Evolutionary conservation across 148 eudicot species (phyloP), one percentile per base, ranked within the genome.

Genomic region (Diospyros lotus): DNA sequence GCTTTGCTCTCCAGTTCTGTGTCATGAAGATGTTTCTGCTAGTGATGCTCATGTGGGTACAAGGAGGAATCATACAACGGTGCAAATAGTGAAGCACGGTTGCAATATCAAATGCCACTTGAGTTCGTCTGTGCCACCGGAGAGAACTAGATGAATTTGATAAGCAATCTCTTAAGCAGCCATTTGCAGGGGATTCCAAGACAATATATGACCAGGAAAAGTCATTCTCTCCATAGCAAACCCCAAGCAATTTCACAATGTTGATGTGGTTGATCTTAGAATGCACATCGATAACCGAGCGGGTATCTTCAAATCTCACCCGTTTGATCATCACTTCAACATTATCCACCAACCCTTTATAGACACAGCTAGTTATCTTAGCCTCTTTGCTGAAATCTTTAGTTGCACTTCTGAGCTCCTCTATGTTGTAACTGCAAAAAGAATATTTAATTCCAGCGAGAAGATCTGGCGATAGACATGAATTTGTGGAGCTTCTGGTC

Each of bases 381-480:
- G 44, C 53, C 38, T 81, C 81, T 70, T 67, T 60, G 5, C 75
- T 66, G 43, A 86, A 86, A 77, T 76, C 73, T 4, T 41, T 61
- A 9, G 89, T 80, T 39, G 84, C 84, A n/a, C 40, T 69, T 55
- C 44, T 83, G 52, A 86, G 45, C 58, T 86, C 89, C 38, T 83
- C 86, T n/a, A 69, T 64, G 50, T 73, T 81, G 62, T 78, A 86
- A 52, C 59, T 81, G 68, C 75, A 17, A 61, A 83, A 52, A 39
- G 86, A 77, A 40, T 86, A 86, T 73, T 83, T 86, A 40, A 86
- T 66, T 28, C 89, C 84, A 14, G 42, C 72, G 9, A 86, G 79
- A 48, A 86, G 77, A 77, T 86, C 89, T 3, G 89, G 89, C 6
- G 86, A 86, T 69, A 86, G 74, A 73, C 89, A 83, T 56, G 89